Evolutionary conservation across 352 stramenopile species (phyloP).

Genomic region (Phytophthora europaea): DNA sequence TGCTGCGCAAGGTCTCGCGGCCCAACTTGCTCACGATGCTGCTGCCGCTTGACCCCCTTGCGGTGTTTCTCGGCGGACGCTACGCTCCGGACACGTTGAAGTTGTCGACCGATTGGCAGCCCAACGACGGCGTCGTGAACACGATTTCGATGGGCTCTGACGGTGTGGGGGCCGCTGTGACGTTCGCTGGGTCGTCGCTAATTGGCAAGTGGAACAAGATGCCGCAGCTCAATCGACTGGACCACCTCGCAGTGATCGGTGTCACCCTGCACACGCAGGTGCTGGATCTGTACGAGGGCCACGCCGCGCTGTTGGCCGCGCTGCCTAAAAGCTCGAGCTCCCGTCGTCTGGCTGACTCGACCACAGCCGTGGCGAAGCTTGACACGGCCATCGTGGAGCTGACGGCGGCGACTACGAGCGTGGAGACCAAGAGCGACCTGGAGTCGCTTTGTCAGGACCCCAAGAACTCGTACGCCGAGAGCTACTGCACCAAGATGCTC

Average conservation of each 20-base stretch:
- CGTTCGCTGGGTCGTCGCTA: conserved; percentile 41
- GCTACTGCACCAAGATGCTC: conserved; percentile 51
- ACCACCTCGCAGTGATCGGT: conserved; percentile 56
- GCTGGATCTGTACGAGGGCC: conserved; percentile 44
- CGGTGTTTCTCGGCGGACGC: conserved; percentile 47
- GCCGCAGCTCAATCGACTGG: conserved; percentile 52
- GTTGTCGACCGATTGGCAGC: conserved; percentile 51
- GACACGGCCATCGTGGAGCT: conserved; percentile 41
- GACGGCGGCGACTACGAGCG: conserved; percentile 33
- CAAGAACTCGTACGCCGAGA: conserved; percentile 47
- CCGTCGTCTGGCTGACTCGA: conserved; percentile 34
- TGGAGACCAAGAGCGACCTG: conserved; percentile 47
- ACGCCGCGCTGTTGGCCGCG: conserved; percentile 41
- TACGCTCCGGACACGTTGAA: conserved; percentile 42
- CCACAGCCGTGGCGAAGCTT: conserved; percentile 30
- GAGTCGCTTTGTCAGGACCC: conserved; percentile 34
- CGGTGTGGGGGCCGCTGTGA: conserved; percentile 27
- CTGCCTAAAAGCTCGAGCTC: conserved; percentile 26
- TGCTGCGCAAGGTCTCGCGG: conserved; percentile 51
- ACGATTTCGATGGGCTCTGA: conserved; percentile 59
- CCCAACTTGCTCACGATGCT: conserved; percentile 65
- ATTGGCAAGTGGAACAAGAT: conserved; percentile 67
- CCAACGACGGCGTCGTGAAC: conserved; percentile 59
- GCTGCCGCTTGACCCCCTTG: conserved; percentile 42
- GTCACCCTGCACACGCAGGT: conserved; percentile 59